Evolutionary conservation across 208 protist species (phyloP).

Genomic region (Acanthamoeba healyi): DNA sequence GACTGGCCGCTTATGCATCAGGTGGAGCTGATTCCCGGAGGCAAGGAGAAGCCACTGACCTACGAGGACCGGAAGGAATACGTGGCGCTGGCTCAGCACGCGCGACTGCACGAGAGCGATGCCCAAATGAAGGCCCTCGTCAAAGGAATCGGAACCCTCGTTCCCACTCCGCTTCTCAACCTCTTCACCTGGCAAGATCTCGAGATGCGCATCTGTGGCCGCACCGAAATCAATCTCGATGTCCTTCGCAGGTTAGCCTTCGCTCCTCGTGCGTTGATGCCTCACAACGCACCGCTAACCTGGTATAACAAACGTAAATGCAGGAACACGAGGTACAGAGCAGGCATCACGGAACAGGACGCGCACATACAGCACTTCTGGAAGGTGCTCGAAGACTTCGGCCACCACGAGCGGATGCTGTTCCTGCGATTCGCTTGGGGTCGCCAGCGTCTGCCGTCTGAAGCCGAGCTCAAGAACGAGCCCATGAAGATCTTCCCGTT

Average conservation of each 20-base stretch:
- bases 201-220: conserved; percentile 69
- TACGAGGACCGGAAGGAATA: conserved; percentile 69
- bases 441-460: conserved; percentile 53
- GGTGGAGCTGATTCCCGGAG: conserved; percentile 47
- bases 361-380: conserved; percentile 49
- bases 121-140: conserved; percentile 34
- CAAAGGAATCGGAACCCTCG: conserved; percentile 23
- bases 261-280: too few relatives aligned
- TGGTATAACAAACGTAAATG: neutral
- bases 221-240: conserved; percentile 50
- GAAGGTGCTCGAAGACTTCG: conserved; percentile 46
- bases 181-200: conserved; percentile 74
- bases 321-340: conserved; percentile 49
- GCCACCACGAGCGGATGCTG: conserved; percentile 50
- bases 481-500: conserved; percentile 21
- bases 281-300: too few relatives aligned
- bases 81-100: conserved; percentile 7
- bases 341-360: neutral
- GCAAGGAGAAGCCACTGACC: conserved; percentile 18
- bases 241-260: conserved; percentile 14
- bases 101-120: conserved; percentile 25
- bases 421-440: conserved; percentile 78
- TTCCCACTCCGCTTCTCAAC: conserved; percentile 29
- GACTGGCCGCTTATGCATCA: neutral
- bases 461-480: conserved; percentile 58